phyloP scores from a whole-genome alignment of 23 red algal species.

The Gracilariopsis chorda region DNA sequence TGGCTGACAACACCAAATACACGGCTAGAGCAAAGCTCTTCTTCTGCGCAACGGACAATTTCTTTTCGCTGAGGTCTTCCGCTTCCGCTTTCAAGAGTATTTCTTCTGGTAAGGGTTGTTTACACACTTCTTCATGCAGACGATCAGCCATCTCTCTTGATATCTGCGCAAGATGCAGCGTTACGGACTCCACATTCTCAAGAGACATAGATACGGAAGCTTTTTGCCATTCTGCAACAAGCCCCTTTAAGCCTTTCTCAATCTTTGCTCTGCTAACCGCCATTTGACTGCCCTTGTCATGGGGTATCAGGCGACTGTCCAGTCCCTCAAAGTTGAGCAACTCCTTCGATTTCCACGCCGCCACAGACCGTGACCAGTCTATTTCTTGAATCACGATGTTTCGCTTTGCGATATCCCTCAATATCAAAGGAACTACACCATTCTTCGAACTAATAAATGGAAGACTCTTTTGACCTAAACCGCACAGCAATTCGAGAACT shows the following conservation, averaged over 20 bases:
- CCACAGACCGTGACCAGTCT: conserved; percentile 30
- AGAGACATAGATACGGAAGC: not conserved
- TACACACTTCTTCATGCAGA: conserved; percentile 67
- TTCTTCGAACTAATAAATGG: not conserved
- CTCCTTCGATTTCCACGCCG: conserved; percentile 18
- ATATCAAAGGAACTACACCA: not conserved
- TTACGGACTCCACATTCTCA: conserved; percentile 21
- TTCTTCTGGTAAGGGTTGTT: conserved; percentile 46
- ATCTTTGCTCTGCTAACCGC: not conserved
- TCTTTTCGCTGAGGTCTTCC: not conserved
- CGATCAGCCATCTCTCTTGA: not conserved
- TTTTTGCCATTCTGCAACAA: not conserved
- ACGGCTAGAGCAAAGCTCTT: not conserved
- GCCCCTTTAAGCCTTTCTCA: not conserved
- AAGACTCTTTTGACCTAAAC: not conserved
- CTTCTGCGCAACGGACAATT: not conserved
- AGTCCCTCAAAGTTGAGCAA: conserved; percentile 39
- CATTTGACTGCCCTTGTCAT: conserved; percentile 47
- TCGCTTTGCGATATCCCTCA: conserved; percentile 26
- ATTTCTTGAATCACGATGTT: conserved; percentile 47
- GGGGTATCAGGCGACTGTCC: conserved; percentile 40
- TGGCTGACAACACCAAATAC: not conserved
- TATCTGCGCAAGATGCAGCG: not conserved
- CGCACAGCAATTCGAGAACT: conserved; percentile 54
- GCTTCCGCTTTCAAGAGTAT: conserved; percentile 47